Evolutionary conservation across 2,329 filamentous ascomycete genomes (phyloP), one percentile per base, ranked within the genome.

Genomic region (Pyrenochaeta sp.): DNA sequence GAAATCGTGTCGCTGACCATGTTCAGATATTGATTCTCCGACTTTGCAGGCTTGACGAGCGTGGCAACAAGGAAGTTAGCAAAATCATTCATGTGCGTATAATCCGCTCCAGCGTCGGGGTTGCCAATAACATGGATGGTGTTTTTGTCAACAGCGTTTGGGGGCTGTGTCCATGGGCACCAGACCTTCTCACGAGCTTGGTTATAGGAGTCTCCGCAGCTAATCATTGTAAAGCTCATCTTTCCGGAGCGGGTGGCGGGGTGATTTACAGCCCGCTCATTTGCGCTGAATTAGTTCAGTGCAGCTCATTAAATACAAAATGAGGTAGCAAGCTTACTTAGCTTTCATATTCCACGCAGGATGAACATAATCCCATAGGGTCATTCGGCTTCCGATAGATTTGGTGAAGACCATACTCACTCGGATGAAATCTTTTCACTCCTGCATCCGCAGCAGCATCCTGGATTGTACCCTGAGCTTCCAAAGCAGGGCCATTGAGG

Each of bases 131-230:
- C 51, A 32, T 66, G 61, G 17, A 72, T 17, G 0, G 37, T 61
- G 49, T 70, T 70, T 4, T 58, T 51, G 1, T 58, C n/a, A 5
- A 52, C 46, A 18, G 58, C 47, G 3, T 39, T 45, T 6, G 47
- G 58, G 6, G 46, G 27, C 10, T 67, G 60, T 1, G 60, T 65
- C 67, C 68, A 68, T 1, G 64, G 67, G 45, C 64, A 73, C 60
- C 62, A 68, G 4, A 58, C 52, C 2, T 51, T 46, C 41, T 74
- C 68, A n/a, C 63, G 60, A 18, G 56, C 45, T 52, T 68, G 63
- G 54, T 73, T 64, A 49, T 71, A 72, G 42, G 70, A 68, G 29
- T 72, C 66, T 17, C 70, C 68, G 49, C 68, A 71, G 43, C 69
- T 65, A 51, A 73, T 69, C 12, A 72, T 42, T 2, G 68, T 74